phyloP scores from a whole-genome alignment of 257 asterid genomes.

The Leonotis leonurus region DNA sequence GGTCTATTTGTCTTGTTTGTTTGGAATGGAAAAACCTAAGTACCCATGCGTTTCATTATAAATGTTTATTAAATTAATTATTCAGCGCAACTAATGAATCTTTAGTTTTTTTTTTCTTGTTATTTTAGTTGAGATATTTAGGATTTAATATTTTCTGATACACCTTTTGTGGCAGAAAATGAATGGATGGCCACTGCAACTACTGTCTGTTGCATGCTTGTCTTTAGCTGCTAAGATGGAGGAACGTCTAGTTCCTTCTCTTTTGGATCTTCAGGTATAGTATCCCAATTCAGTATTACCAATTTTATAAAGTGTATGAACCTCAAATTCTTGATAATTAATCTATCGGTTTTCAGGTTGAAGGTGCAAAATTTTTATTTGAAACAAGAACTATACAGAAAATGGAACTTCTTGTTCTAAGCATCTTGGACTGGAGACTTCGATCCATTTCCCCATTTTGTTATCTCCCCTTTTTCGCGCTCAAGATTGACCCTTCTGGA shows the following conservation, averaged over 20 bases:
- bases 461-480: constrained; percentile 66
- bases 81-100: too few relatives aligned
- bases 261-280: constrained; percentile 77
- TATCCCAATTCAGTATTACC: neutral
- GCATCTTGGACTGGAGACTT: constrained; percentile 80
- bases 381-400: constrained; percentile 71
- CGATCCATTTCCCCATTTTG: constrained; percentile 75
- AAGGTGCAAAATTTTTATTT: constrained; percentile 67
- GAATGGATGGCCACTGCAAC: constrained; percentile 86
- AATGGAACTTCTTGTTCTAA: constrained; percentile 89
- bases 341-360: constrained; percentile 40
- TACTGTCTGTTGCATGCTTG: constrained; percentile 81
- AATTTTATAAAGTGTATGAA: neutral
- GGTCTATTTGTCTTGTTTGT: constrained; percentile 33
- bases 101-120: neutral
- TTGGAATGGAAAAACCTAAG: too few relatives aligned
- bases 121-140: neutral
- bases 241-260: constrained; percentile 90
- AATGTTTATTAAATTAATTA: too few relatives aligned
- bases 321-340: neutral
- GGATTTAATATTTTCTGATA: neutral
- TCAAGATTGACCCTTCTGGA: constrained; percentile 74
- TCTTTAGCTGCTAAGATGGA: constrained; percentile 96
- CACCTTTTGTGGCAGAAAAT: constrained; percentile 37
- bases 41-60: too few relatives aligned